Conservation (phyloP, 73 alveolate species). For the Tetrahymena thermophila region DNA sequence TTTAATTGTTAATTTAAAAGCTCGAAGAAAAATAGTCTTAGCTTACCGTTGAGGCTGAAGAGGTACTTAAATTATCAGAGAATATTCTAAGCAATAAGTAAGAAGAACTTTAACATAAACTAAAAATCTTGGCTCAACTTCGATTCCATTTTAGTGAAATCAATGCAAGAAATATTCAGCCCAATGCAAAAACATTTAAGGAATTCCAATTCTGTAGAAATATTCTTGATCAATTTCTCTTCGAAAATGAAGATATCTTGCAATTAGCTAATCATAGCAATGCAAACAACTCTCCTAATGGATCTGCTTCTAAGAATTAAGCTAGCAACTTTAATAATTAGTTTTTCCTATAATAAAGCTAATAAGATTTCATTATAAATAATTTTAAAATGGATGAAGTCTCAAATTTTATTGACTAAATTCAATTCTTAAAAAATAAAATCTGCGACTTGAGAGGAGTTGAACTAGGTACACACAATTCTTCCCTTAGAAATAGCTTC, state of each 20-base stretch:
- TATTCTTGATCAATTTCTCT: neutral
- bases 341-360: neutral
- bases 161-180: neutral
- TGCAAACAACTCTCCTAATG: neutral
- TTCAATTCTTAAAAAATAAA: neutral
- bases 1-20: neutral
- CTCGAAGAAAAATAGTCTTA: neutral
- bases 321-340: neutral
- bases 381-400: neutral
- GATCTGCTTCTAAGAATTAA: neutral
- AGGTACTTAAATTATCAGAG: neutral
- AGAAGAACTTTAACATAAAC: neutral
- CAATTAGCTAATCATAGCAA: neutral
- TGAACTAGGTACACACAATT: neutral
- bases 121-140: neutral
- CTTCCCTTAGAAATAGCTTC: neutral
- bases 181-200: neutral
- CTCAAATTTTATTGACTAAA: neutral
- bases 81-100: neutral
- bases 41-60: neutral
- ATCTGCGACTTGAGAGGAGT: neutral
- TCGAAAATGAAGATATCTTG: neutral
- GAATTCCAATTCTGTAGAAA: neutral
- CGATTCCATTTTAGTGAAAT: neutral
- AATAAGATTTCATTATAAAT: neutral